These are phyloP conservation scores for Boletus pseudo-olivaceus DNA, from an alignment of 768 basidiomycete species.

Conservation along the genomic window DNA sequence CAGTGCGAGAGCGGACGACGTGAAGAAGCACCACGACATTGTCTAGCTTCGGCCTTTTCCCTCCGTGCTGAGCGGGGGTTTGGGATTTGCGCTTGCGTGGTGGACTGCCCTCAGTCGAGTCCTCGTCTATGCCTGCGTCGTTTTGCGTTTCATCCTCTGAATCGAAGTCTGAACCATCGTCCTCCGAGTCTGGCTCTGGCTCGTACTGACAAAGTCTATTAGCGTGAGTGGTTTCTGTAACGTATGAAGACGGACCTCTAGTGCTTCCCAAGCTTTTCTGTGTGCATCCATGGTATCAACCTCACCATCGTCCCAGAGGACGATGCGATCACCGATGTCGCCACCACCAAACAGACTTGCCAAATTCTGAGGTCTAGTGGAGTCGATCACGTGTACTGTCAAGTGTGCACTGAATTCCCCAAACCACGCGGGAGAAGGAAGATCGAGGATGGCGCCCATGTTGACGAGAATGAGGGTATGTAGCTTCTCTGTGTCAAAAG, in stretches of 20 bases:
- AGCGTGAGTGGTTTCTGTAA: neutral
- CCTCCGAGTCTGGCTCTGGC: conserved; percentile 70
- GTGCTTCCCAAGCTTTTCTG: conserved; percentile 77
- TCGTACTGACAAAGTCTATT: conserved; percentile 54
- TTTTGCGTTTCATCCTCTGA: conserved; percentile 45
- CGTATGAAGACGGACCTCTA: conserved; percentile 56
- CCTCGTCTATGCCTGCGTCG: conserved; percentile 38
- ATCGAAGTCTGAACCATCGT: conserved; percentile 43
- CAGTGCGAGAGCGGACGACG: neutral
- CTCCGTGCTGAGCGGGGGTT: conserved; percentile 35
- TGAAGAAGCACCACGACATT: conserved; percentile 33
- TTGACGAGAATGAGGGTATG: conserved; percentile 90
- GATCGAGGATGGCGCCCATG: conserved; percentile 85
- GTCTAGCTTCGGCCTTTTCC: conserved; percentile 60
- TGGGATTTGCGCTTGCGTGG: conserved; percentile 49
- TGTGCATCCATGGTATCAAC: conserved; percentile 68
- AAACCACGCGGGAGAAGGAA: conserved; percentile 72
- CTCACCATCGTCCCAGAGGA: conserved; percentile 93
- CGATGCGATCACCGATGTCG: conserved; percentile 63
- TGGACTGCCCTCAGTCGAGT: conserved; percentile 36
- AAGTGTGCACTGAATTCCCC: conserved; percentile 62
- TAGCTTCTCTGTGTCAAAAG: conserved; percentile 43
- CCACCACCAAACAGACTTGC: conserved; percentile 77
- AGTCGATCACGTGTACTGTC: conserved; percentile 91
- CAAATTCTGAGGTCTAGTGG: conserved; percentile 85